Percentiles rank a stretch among this genome's conserved stretches.
Conservation (phyloP, 1,284 basidiomycete genomes). For the Xerocomus nothofagi region DNA sequence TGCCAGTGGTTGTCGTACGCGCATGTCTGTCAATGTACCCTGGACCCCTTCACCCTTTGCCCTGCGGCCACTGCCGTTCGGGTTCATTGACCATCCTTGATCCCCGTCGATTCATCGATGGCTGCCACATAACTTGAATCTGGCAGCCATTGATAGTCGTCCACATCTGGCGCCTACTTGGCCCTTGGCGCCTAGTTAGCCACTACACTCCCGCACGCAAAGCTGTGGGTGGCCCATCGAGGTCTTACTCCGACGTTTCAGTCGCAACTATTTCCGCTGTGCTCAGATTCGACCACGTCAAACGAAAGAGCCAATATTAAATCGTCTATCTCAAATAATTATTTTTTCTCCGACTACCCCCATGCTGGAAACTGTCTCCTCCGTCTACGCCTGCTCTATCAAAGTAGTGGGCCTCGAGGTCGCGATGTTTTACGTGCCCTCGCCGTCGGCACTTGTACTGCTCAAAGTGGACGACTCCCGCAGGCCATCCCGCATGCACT, state of each 20-base stretch:
- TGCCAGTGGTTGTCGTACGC: conserved; percentile 6
- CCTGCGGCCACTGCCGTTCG: not conserved
- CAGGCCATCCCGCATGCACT: not conserved
- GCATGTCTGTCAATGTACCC: conserved; percentile 6
- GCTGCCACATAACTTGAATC: conserved; percentile 2
- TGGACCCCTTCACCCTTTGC: conserved; percentile 19
- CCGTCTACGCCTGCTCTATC: not conserved
- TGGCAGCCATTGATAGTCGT: conserved; percentile 22
- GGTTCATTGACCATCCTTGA: not conserved
- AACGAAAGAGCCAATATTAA: not conserved
- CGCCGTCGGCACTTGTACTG: not conserved
- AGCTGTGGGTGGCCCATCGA: no score
- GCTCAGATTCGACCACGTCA: conserved; percentile 3
- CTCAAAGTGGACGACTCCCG: not conserved
- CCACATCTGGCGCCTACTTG: conserved; percentile 8
- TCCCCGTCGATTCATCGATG: conserved; percentile 1
- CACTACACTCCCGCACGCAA: no score
- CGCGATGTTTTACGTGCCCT: not conserved
- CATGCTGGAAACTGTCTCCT: no score
- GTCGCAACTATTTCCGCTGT: conserved; percentile 17
- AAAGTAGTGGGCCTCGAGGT: not conserved
- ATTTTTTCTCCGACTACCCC: conserved; percentile 6
- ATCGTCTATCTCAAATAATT: not conserved
- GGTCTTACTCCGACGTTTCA: conserved; percentile 9
- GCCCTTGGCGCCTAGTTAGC: not conserved